Evolutionary conservation across 805 yeast genomes (phyloP).

Genomic region (Myxozyma geophila): DNA sequence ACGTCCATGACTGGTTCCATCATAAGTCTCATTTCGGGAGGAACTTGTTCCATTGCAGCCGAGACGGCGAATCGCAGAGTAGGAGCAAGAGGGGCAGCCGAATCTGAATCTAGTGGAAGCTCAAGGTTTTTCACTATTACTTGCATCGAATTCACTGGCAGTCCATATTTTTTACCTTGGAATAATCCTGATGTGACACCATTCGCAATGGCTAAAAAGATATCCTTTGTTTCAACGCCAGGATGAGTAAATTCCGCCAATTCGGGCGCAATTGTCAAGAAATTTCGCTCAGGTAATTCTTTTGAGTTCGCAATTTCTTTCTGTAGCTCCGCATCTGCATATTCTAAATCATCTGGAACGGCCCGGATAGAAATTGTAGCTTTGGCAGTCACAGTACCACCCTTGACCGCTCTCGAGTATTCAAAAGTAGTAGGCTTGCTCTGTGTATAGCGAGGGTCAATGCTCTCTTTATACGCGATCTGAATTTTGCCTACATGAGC

Average conservation of each 20-base stretch:
- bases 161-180: slow-evolving; percentile 49
- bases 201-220: slow-evolving; percentile 39
- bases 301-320: slow-evolving; percentile 45
- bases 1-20: slow-evolving; percentile 90
- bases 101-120: slow-evolving; percentile 55
- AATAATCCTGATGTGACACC: slow-evolving; percentile 51
- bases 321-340: slow-evolving; percentile 48
- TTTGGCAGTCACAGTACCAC: slow-evolving; percentile 42
- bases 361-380: slow-evolving; percentile 42
- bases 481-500: slow-evolving; percentile 80
- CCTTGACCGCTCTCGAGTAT: slow-evolving; percentile 37
- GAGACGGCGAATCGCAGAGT: slow-evolving; percentile 54
- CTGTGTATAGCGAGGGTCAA: slow-evolving; percentile 37
- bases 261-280: slow-evolving; percentile 15
- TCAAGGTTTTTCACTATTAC: slow-evolving; percentile 59
- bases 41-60: slow-evolving; percentile 45
- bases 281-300: slow-evolving; percentile 29
- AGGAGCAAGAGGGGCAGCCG: slow-evolving; percentile 50
- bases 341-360: slow-evolving; percentile 41
- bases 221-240: slow-evolving; percentile 41
- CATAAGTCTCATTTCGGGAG: slow-evolving; percentile 51
- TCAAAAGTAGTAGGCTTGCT: slow-evolving; percentile 39
- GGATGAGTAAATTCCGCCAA: slow-evolving; percentile 38
- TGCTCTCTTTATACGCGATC: slow-evolving; percentile 86
- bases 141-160: slow-evolving; percentile 63